Evolutionary conservation across 306 rosid genomes (phyloP).

Genomic region (Fragaria ananassa): DNA sequence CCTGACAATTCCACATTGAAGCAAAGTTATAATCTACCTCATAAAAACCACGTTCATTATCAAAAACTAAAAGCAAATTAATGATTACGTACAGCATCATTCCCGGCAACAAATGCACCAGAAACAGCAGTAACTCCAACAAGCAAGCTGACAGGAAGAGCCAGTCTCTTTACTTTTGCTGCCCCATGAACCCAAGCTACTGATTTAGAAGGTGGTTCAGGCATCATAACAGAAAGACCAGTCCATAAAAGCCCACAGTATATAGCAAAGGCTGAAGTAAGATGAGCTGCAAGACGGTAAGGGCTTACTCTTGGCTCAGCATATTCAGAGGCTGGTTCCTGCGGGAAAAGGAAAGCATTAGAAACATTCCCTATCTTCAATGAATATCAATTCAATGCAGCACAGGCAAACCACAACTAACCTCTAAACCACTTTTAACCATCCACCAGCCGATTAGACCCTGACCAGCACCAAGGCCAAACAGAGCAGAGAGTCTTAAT

Average conservation of each 20-base stretch:
- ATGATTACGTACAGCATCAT: constrained; percentile 70
- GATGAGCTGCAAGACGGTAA: constrained; percentile 95
- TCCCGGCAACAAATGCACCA: constrained; percentile 95
- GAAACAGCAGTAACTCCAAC: constrained; percentile 83
- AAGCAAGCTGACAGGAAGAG: constrained; percentile 68
- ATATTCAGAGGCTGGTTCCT: constrained; percentile 88
- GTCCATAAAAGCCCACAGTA: constrained; percentile 90
- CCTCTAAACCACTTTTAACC: constrained; percentile 83
- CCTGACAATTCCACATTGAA: constrained; percentile 44
- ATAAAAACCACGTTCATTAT: constrained; percentile 5
- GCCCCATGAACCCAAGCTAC: constrained; percentile 82
- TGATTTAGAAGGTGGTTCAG: constrained; percentile 85
- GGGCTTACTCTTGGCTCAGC: constrained; percentile 95
- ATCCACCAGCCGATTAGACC: constrained; percentile 96
- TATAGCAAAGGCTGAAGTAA: constrained; percentile 89
- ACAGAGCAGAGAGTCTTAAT: constrained; percentile 60
- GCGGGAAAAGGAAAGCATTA: constrained; percentile 23
- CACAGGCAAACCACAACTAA: constrained; percentile 19
- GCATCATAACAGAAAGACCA: constrained; percentile 85
- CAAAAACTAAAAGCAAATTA: constrained; percentile 17
- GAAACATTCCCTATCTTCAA: constrained; percentile 2
- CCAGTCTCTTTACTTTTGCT: constrained; percentile 73
- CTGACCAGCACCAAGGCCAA: constrained; percentile 88
- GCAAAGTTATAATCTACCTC: constrained; percentile 9
- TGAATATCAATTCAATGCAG: constrained; percentile 23